Conservation (phyloP, 345 rosid species). For the Sonneratia caseolaris region DNA sequence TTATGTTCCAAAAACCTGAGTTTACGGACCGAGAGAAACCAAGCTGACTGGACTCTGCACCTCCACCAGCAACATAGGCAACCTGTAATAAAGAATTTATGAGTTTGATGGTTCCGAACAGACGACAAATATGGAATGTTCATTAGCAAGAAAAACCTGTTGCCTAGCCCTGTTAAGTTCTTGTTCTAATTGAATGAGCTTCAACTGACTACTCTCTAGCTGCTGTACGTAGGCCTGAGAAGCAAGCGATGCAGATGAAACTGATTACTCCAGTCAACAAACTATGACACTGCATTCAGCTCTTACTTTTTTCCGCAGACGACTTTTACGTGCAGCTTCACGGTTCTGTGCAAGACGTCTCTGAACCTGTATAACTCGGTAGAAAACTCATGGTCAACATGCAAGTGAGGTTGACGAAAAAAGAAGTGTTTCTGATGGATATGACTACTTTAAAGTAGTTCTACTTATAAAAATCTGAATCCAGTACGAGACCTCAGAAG, state of each 20-base stretch:
- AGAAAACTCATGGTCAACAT: constrained; percentile 10
- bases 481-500: background rate
- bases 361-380: constrained; percentile 35
- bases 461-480: no score
- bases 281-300: background rate
- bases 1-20: constrained; percentile 4
- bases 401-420: background rate
- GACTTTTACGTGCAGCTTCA: constrained; percentile 98
- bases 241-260: constrained; percentile 2
- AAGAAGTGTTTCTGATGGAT: background rate
- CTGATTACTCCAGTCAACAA: background rate
- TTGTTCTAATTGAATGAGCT: constrained; percentile 34
- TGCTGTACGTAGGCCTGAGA: constrained; percentile 43
- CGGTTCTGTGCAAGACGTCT: constrained; percentile 99
- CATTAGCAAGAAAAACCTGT: constrained; percentile 16
- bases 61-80: background rate
- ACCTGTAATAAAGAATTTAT: constrained; percentile 8
- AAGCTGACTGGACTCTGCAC: constrained; percentile 8
- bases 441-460: background rate
- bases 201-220: constrained; percentile 37
- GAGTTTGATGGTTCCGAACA: background rate
- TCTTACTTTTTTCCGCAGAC: constrained; percentile 79
- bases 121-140: background rate
- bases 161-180: constrained; percentile 31
- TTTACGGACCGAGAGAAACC: constrained; percentile 10